Percentiles rank a stretch among this genome's conserved stretches.
These are phyloP conservation scores for Candida boleticola DNA, from an alignment of 805 yeast genomes.

Conservation along the genomic window DNA sequence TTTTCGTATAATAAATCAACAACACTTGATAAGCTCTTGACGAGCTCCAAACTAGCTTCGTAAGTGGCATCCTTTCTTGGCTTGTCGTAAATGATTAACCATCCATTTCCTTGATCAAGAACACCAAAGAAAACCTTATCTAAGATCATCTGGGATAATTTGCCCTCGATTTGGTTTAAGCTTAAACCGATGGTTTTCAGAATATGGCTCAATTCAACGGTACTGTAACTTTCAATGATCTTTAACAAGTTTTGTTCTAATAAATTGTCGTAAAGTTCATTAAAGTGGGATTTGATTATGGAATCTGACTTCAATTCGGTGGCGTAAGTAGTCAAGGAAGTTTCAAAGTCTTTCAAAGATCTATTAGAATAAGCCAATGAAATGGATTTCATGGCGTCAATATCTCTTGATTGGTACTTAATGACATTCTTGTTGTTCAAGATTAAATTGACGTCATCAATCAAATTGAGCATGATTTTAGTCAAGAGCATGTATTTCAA, in stretches of 20 bases:
- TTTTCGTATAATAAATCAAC: constrained; percentile 92
- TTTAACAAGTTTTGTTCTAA: constrained; percentile 91
- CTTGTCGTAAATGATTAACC: constrained; percentile 89
- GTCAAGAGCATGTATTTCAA: constrained; percentile 90
- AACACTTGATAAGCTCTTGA: constrained; percentile 80
- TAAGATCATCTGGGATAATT: constrained; percentile 92
- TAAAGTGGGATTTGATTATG: constrained; percentile 86
- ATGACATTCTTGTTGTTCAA: constrained; percentile 65
- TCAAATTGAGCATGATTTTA: constrained; percentile 86
- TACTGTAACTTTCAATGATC: constrained; percentile 92
- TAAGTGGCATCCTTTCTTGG: constrained; percentile 87
- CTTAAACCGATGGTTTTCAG: constrained; percentile 87
- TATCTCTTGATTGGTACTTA: constrained; percentile 77
- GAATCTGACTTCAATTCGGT: constrained; percentile 80
- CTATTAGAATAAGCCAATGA: constrained; percentile 87
- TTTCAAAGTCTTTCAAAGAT: constrained; percentile 86
- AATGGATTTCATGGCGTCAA: constrained; percentile 95
- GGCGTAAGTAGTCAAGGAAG: constrained; percentile 68
- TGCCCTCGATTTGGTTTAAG: constrained; percentile 85
- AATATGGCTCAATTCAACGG: constrained; percentile 90
- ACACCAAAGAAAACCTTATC: constrained; percentile 96
- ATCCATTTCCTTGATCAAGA: constrained; percentile 96
- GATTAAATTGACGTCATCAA: constrained; percentile 81
- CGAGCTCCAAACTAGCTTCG: constrained; percentile 80
- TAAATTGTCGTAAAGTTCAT: constrained; percentile 87